Base-by-base conservation (phyloP, 176 grass and related monocot species). In the Bothriochloa decipiens region DNA sequence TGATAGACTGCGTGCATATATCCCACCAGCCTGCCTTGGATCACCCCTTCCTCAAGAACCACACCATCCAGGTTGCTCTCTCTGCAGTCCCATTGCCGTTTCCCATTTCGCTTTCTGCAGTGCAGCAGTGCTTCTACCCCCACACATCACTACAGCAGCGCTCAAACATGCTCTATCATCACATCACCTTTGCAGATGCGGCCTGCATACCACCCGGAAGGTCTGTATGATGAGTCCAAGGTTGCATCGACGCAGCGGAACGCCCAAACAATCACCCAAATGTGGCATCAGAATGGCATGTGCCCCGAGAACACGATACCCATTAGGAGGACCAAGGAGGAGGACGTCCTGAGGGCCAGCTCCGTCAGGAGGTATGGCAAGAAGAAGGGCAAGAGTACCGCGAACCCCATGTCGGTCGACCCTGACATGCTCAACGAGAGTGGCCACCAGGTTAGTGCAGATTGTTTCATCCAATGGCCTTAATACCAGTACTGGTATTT, bases 371-470 rank as follows among this genome's bases (percentile, higher is more conserved):
- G 80, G 72, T 94, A 94, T 73, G 92, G 92, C 80, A 94, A 77
- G 86, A 94, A 94, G 86, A 81, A 13, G 80, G 70, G 77, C 80
- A 86, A 35, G 75, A 94, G 83, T 76, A 81, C 81, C 13, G 70
- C 88, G 11, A 91, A 88, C 71, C 88, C 88, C 53, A 50, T 88
- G 28, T 91, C 88, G 63, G 83, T 89, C 28, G 86, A 94, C 39
- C 86, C 88, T 78, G 86, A 88, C 68, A 90, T 90, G 88, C 84
- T 90, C 82, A 94, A 94, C 35, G 93, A 95, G 83, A 95, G 82
- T 45, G 91, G 91, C 25, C 94, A 97, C 70, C 91, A 97, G 93
- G 93, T 95, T 41, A 22, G 13, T 8, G 6, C 7, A 50, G 15
- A 9, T 4, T 64, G 58, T 15, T 58, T 39, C 75, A 84, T 68